Evolutionary conservation across 768 basidiomycete genomes (phyloP).

Genomic region (Phaeotremella fagi): DNA sequence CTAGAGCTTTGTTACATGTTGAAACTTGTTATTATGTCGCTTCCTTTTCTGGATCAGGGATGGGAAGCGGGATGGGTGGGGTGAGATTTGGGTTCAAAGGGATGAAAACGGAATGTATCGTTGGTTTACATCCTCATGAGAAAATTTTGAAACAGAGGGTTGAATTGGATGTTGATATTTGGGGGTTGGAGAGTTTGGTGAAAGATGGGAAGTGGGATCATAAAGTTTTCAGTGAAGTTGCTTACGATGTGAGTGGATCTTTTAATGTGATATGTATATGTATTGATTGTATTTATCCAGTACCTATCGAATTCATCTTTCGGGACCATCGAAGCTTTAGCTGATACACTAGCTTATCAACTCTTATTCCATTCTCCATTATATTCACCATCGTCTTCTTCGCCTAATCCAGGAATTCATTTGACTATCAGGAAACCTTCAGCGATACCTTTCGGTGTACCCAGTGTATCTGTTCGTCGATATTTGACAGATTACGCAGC

Average conservation of each 20-base stretch:
- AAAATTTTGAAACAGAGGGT: constrained; percentile 62
- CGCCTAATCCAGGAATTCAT: constrained; percentile 47
- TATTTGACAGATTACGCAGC: constrained; percentile 20
- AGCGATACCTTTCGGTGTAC: constrained; percentile 65
- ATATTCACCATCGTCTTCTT: constrained; percentile 32
- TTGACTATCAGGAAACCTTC: constrained; percentile 67
- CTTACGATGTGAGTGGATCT: constrained; percentile 49
- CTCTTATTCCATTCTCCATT: constrained; percentile 47
- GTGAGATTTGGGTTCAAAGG: constrained; percentile 50
- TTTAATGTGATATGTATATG: background rate
- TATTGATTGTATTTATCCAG: constrained; percentile 45
- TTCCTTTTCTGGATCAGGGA: constrained; percentile 24
- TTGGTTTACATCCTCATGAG: constrained; percentile 68
- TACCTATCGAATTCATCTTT: constrained; percentile 54
- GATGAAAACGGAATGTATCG: constrained; percentile 56
- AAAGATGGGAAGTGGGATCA: constrained; percentile 51
- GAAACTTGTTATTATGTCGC: constrained; percentile 30
- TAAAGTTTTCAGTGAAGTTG: constrained; percentile 49
- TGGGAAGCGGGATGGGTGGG: constrained; percentile 40
- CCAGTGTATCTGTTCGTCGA: constrained; percentile 60
- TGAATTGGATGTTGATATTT: constrained; percentile 52
- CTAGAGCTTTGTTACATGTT: constrained; percentile 57
- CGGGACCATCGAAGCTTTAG: constrained; percentile 67
- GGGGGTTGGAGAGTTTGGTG: constrained; percentile 3
- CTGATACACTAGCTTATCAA: constrained; percentile 56